Evolutionary conservation across 192 early-diverging fungal genomes (phyloP).

Genomic region (Coemansia sp.): DNA sequence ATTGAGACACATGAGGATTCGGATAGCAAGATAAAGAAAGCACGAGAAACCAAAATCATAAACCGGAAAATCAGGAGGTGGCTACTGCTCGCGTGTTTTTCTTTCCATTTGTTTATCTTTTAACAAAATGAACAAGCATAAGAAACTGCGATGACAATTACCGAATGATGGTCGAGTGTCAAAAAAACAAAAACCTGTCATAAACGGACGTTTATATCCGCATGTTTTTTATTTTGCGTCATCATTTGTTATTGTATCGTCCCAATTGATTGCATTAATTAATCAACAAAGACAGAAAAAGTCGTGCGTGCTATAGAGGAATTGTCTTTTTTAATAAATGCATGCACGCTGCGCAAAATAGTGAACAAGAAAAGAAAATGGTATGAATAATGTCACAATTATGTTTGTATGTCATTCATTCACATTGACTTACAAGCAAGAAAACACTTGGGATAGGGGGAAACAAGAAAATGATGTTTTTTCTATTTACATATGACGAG

Average conservation of each 20-base stretch:
- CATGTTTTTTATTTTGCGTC: background rate
- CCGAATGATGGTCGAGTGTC: no score
- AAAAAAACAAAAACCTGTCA: no score
- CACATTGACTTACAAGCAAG: no score
- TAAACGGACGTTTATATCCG: background rate
- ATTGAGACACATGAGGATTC: no score
- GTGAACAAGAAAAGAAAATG: background rate
- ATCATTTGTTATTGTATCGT: background rate
- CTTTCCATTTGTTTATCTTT: no score
- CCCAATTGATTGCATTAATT: background rate
- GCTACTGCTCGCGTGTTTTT: no score
- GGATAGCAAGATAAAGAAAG: no score
- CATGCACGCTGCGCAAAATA: conserved; percentile 7
- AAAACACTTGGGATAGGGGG: background rate
- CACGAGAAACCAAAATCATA: no score
- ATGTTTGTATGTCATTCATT: background rate
- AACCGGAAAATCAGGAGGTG: no score
- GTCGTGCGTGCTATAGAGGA: no score
- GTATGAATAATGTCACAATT: conserved; percentile 1
- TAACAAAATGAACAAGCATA: no score
- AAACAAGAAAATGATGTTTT: background rate
- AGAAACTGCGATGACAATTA: no score
- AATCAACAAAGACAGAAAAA: background rate
- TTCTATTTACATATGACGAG: background rate
- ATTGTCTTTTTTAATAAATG: conserved; percentile 12